These are phyloP conservation scores for Solanum hybrid DNA, from an alignment of 305 asterid genomes.

Conservation along the genomic window DNA sequence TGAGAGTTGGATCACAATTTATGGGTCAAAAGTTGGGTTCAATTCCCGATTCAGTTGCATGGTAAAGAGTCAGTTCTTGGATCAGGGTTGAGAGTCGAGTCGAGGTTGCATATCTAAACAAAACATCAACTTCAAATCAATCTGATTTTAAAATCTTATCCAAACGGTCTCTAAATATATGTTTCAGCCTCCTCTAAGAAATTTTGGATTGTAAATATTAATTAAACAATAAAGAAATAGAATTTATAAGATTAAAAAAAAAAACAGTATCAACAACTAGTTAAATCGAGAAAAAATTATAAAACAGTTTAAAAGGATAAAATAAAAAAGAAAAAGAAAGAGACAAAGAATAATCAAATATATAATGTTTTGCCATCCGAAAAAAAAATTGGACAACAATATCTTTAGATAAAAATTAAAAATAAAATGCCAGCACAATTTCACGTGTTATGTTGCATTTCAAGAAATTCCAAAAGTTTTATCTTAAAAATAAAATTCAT, in stretches of 20 bases:
- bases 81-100: background rate
- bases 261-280: background rate
- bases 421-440: background rate
- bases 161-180: background rate
- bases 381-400: background rate
- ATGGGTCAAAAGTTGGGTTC: background rate
- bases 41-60: background rate
- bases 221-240: background rate
- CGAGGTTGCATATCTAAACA: background rate
- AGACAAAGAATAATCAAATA: background rate
- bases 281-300: background rate
- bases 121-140: too few species aligned
- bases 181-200: background rate
- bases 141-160: background rate
- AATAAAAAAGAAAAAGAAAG: background rate
- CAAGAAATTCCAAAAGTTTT: background rate
- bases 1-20: background rate
- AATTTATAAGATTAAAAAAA: background rate
- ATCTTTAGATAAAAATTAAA: background rate
- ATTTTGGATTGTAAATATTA: background rate
- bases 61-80: background rate
- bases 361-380: background rate
- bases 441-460: background rate
- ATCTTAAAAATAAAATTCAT: background rate
- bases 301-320: background rate